Conservation (phyloP, 129 eudicot genomes). For the Deinandra increscens region DNA sequence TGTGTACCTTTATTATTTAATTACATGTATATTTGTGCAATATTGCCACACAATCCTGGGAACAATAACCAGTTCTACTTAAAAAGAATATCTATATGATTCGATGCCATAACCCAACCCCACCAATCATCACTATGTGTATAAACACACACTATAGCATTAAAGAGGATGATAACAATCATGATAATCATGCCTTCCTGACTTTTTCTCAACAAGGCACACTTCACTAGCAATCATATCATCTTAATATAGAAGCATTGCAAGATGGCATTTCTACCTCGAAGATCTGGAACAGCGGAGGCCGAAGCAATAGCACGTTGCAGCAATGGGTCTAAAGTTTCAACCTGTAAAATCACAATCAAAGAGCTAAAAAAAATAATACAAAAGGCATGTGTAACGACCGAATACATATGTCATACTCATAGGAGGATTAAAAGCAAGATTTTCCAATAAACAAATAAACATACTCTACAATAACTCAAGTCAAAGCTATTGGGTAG, state of each 20-base stretch:
- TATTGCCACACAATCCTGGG: not conserved
- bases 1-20: not conserved
- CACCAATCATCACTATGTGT: not conserved
- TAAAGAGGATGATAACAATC: not conserved
- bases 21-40: not conserved
- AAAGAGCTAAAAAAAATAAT: slow-evolving; percentile 6
- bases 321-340: slow-evolving; percentile 79
- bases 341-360: slow-evolving; percentile 49
- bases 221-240: slow-evolving; percentile 1
- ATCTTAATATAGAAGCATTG: slow-evolving; percentile 16
- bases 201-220: not conserved
- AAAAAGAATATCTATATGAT: too few relatives aligned
- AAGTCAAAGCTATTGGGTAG: too few relatives aligned
- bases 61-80: not conserved
- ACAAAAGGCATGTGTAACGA: not conserved
- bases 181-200: slow-evolving; percentile 1
- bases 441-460: not conserved
- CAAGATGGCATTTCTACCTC: slow-evolving; percentile 46
- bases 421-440: not conserved
- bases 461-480: too few relatives aligned
- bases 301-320: slow-evolving; percentile 91
- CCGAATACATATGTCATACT: slow-evolving; percentile 5
- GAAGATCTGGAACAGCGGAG: slow-evolving; percentile 77
- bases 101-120: not conserved
- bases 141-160: not conserved